These are phyloP conservation scores for Coniosporium tulheliwenetii DNA, from an alignment of 2,329 filamentous ascomycete genomes.

Conservation along the genomic window DNA sequence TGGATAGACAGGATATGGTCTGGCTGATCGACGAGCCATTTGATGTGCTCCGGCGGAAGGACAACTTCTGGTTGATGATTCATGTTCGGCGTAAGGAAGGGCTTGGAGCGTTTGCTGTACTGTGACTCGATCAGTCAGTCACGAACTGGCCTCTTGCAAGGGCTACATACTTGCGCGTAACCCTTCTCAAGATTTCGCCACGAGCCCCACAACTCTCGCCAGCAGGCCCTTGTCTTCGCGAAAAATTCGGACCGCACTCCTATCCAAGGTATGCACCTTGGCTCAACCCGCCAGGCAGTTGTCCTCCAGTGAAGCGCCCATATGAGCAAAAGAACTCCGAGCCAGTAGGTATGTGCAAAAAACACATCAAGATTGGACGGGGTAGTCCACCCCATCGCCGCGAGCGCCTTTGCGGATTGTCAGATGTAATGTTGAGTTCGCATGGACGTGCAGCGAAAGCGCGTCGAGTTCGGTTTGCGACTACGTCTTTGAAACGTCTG, in stretches of 20 bases:
- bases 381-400: no score
- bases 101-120: background rate
- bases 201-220: background rate
- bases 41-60: conserved; percentile 17
- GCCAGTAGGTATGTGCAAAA: no score
- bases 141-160: no score
- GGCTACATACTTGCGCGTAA: background rate
- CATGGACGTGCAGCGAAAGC: no score
- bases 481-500: no score
- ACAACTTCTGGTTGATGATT: conserved; percentile 11
- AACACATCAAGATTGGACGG: no score
- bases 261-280: background rate
- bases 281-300: no score
- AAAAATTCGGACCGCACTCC: background rate
- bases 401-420: no score
- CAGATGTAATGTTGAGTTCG: no score
- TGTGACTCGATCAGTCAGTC: background rate
- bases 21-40: conserved; percentile 29
- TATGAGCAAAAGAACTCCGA: no score
- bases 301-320: no score
- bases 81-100: background rate
- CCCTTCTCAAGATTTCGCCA: background rate
- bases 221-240: background rate
- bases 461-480: no score
- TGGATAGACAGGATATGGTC: conserved; percentile 21